Conservation (phyloP, 306 rosid genomes). For the Fragaria vesca region DNA sequence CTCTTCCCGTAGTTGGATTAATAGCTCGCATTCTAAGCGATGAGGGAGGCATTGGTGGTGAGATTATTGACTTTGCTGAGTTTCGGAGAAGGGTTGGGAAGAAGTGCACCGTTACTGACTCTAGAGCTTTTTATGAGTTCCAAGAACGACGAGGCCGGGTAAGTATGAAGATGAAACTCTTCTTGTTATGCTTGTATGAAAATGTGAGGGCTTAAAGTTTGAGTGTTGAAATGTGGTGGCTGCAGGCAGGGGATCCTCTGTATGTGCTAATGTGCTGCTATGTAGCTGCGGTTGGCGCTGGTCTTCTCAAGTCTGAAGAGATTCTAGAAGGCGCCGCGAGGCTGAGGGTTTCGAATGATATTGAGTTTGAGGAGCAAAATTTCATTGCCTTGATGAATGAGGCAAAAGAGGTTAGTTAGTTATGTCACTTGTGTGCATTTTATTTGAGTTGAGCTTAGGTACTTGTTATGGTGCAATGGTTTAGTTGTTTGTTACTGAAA, state of each 20-base stretch:
- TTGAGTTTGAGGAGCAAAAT: conserved; percentile 85
- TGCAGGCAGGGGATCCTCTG: conserved; percentile 86
- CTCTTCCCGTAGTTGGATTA: conserved; percentile 81
- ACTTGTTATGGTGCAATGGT: background rate
- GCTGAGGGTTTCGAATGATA: conserved; percentile 74
- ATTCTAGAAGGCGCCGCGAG: conserved; percentile 85
- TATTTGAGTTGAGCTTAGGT: background rate
- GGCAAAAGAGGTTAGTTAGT: conserved; percentile 72
- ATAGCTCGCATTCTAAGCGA: conserved; percentile 72
- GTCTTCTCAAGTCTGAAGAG: conserved; percentile 94
- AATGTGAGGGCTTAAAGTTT: background rate
- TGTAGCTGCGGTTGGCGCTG: conserved; percentile 88
- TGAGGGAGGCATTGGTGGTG: conserved; percentile 91
- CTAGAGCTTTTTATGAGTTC: conserved; percentile 74
- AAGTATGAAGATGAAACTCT: background rate
- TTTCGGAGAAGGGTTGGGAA: conserved; percentile 85
- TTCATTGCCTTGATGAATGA: conserved; percentile 79
- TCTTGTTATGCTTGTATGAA: background rate
- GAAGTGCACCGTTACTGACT: conserved; percentile 56
- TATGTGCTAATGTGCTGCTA: conserved; percentile 86
- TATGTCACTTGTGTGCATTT: background rate
- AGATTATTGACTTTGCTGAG: conserved; percentile 80
- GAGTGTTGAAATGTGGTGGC: conserved; percentile 20
- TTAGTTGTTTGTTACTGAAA: conserved; percentile 7
- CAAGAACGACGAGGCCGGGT: conserved; percentile 74